phyloP scores from a whole-genome alignment of 2,329 filamentous ascomycete species.

The Diaporthe sp. region DNA sequence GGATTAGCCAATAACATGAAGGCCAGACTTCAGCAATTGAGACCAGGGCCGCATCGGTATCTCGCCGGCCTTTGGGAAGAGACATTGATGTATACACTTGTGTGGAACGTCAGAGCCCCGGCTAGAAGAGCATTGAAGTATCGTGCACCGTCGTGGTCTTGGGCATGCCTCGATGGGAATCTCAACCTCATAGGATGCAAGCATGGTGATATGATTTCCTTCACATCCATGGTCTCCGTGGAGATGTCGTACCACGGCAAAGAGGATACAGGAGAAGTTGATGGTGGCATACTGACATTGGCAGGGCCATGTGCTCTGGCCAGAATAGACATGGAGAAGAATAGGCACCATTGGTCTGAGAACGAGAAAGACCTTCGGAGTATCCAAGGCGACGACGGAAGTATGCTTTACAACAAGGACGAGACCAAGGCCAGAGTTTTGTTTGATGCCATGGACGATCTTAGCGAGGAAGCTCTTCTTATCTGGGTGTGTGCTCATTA shows the following conservation, averaged over 20 bases:
- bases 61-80: background rate
- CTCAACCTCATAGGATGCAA: background rate
- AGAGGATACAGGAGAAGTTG: background rate
- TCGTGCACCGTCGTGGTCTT: background rate
- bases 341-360: background rate
- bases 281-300: background rate
- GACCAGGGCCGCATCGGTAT: background rate
- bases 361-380: background rate
- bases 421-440: background rate
- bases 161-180: background rate
- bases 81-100: background rate
- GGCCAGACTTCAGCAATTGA: background rate
- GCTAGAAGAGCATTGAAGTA: background rate
- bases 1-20: conserved; percentile 6
- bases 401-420: background rate
- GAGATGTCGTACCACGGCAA: background rate
- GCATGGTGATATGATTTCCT: background rate
- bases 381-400: background rate
- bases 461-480: background rate
- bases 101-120: background rate
- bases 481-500: background rate
- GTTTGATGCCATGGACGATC: background rate
- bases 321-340: background rate
- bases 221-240: conserved; percentile 1
- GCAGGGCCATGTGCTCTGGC: background rate